Evolutionary conservation across 768 basidiomycete species (phyloP), one percentile per base, ranked within the genome.

Genomic region (Kwoniella pini): DNA sequence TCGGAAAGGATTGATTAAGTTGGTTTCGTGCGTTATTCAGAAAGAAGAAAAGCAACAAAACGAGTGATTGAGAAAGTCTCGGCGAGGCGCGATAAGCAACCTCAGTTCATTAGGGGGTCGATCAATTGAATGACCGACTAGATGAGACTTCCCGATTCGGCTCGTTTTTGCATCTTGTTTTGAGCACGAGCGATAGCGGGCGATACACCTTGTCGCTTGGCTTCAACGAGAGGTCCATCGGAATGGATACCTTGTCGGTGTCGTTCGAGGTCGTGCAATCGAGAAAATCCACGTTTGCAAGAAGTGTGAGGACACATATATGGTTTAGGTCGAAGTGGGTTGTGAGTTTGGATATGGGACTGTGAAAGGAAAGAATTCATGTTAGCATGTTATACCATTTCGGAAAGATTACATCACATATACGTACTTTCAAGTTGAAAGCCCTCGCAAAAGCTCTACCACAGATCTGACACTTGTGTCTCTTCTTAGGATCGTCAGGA

Each of bases 251-350:
- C 77, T 59, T 78, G 77, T 45, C 75, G 83, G 77, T 97, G 93
- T 40, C 93, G 87, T 12, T 90, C 90, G 7, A 97, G 81, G 72
- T 97, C 93, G 74, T 97, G 93, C 79, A 95, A 90, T 68, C 94
- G 87, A 66, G 89, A 91, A 80, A 97, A 97, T 19, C 90, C 90
- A 55, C 93, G 87, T 31, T 87, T 88, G 64, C 93, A 97, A 2
- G 86, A 84, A 42, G 84, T 82, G 79, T 95, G 90, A 42, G 88
- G 88, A 78, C 93, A 97, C 44, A 87, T 84, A 75, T 91, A 88
- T 4, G 91, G 91, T 81, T 95, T 97, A 50, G 87, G 80, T 62
- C 93, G 84, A 78, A 90, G 87, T 22, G 94, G 93, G 76, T 95
- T 91, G 79, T 97, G 93, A 3, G 93, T 97, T 24, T 88, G 88